Base-by-base conservation (phyloP, 2,329 filamentous ascomycete genomes). In the Stachybotrys echinatus region DNA sequence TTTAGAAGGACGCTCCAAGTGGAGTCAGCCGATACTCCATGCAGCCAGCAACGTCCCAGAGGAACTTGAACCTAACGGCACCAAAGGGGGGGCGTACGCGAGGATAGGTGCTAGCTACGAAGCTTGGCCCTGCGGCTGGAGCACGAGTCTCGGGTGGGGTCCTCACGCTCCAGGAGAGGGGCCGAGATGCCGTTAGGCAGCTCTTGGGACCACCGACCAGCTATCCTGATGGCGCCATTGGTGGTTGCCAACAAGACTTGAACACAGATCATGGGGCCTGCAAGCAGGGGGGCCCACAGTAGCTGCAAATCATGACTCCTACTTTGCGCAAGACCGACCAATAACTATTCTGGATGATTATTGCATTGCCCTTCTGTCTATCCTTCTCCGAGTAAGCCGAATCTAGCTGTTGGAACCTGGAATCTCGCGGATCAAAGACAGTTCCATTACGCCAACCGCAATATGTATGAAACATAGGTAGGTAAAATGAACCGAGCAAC, bases 271-370 rank as follows among this genome's bases (percentile, higher is more conserved):
- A 34, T 34, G 21, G 10, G 18, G 42, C 42, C 42, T 17, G 22
- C n/a, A 17, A 20, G 20, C n/a, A 22, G 42, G 42, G 19, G 12
- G 22, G n/a, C 8, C 18, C 42, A 19, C 42, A 22, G 12, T 44
- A 44, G 21, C 42, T 44, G 42, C 42, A 44, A 44, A 44, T 44
- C 42, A 44, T 44, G 42, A 21, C 19, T 44, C 27, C 14, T 34
- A 34, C 27, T 14, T 34, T n/a, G n/a, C 27, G 27, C 14, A 8
- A 34, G 27, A 34, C 14, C 14, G 27, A 10, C 27, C 27, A 34
- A 10, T 34, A 34, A 5, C 27, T n/a, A n/a, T n/a, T n/a, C n/a
- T 14, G 27, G 27, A 10, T 34, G 27, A 14, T 8, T 34, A 34
- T 5, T 34, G 27, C 27, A 14, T 14, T 34, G 14, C 27, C 14